Conservation (phyloP, 2,329 filamentous ascomycete genomes). For the Fusarium armeniacum region DNA sequence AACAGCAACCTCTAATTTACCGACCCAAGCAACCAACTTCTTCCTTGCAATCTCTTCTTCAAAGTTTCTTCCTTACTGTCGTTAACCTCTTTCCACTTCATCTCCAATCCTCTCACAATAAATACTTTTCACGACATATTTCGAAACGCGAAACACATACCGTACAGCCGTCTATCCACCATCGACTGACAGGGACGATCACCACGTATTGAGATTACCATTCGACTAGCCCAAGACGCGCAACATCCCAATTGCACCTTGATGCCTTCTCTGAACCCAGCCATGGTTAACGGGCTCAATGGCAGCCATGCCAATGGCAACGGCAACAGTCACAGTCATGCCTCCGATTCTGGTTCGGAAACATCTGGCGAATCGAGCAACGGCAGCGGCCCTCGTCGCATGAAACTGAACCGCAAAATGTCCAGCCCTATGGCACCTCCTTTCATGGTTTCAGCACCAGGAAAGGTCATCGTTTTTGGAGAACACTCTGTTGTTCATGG, state of each 20-base stretch:
- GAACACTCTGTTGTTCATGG: conserved; percentile 98
- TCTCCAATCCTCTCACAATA: conserved; percentile 7
- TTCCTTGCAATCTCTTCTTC: conserved; percentile 18
- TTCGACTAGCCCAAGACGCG: conserved; percentile 34
- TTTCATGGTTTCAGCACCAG: conserved; percentile 98
- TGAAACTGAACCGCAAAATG: conserved; percentile 66
- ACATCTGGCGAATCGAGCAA: conserved; percentile 52
- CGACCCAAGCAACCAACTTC: conserved; percentile 26
- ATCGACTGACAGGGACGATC: conserved; percentile 20
- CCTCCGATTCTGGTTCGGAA: conserved; percentile 47
- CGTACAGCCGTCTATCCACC: conserved; percentile 25
- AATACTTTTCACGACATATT: conserved; percentile 3
- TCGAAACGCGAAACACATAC: conserved; percentile 6
- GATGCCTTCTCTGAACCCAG: conserved; percentile 43
- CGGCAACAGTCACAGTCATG: conserved; percentile 29
- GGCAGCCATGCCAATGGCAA: conserved; percentile 36
- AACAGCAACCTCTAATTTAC: conserved; percentile 43
- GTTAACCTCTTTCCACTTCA: conserved; percentile 18
- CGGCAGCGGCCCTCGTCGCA: conserved; percentile 54
- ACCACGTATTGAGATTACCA: conserved; percentile 26
- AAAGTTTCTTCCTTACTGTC: conserved; percentile 3
- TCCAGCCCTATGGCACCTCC: conserved; percentile 81
- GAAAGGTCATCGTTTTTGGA: conserved; percentile 98
- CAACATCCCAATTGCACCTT: conserved; percentile 25
- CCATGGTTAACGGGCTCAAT: conserved; percentile 47